phyloP scores from a whole-genome alignment of 2,329 filamentous ascomycete genomes.

The Claviceps maximensis region DNA sequence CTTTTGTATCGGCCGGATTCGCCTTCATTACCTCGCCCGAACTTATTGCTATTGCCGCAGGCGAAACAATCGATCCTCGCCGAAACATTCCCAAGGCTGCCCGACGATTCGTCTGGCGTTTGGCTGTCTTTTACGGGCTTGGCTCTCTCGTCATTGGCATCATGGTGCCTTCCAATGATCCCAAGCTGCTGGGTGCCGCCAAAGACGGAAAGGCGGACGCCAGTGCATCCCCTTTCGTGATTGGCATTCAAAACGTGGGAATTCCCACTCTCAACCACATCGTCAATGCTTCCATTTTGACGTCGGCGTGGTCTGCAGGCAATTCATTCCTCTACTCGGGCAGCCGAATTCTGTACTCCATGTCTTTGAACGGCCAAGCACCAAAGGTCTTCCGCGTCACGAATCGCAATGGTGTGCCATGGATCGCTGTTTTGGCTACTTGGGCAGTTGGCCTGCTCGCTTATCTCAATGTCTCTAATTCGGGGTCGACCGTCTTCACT shows the following conservation, averaged over 20 bases:
- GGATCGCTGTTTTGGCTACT: constrained; percentile 37
- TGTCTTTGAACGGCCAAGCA: constrained; percentile 54
- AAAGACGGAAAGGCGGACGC: constrained; percentile 29
- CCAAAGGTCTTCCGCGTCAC: constrained; percentile 47
- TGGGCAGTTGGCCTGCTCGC: constrained; percentile 50
- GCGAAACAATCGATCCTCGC: constrained; percentile 50
- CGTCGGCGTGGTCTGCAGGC: constrained; percentile 50
- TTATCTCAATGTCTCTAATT: constrained; percentile 54
- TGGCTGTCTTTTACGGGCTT: constrained; percentile 51
- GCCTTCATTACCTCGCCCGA: constrained; percentile 51
- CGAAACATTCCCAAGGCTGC: constrained; percentile 55
- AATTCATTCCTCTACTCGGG: constrained; percentile 54
- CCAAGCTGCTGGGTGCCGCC: constrained; percentile 37
- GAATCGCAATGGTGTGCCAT: constrained; percentile 48
- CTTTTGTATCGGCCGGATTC: constrained; percentile 44
- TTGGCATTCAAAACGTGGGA: constrained; percentile 52
- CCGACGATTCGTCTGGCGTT: constrained; percentile 46
- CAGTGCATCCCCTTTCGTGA: constrained; percentile 48
- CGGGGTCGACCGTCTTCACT: constrained; percentile 49
- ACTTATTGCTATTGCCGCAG: constrained; percentile 49
- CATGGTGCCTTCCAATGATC: constrained; percentile 52
- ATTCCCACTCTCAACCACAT: constrained; percentile 51
- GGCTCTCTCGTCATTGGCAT: constrained; percentile 47
- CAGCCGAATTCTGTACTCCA: constrained; percentile 55
- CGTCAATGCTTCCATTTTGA: constrained; percentile 55